Base-by-base conservation (phyloP, 2,329 filamentous ascomycete species). In the Clonostachys solani region DNA sequence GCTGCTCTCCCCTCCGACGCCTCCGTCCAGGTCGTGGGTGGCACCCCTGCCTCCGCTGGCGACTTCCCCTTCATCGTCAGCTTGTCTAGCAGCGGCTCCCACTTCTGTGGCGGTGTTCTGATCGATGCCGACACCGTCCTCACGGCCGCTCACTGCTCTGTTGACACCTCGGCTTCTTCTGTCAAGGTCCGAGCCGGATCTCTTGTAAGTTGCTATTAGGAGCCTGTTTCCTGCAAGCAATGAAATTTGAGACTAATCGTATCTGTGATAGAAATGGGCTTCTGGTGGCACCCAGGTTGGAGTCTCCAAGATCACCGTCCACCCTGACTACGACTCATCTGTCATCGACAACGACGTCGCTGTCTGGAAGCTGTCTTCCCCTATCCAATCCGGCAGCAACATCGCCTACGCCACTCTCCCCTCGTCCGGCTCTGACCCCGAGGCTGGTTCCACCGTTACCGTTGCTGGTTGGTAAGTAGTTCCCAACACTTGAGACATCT, bases 21-120 rank as follows among this genome's bases (percentile, higher is more conserved):
- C 17, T 7, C 9, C 8, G 34, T 18, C 18, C 36, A 47, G 36
- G 61, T 62, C 10, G 60, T 62, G 19, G 59, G 59, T 16, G 60
- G 60, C 17, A 49, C 49, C 4, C 40, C 33, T 13, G 60, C 60
- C 34, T 12, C 16, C 4, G 23, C 50, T 17, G 60, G 57, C 23
- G 61, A 64, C 15, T 63, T 64, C 42, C 61, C 61, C 23, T 64
- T 54, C 58, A 62, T 64, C 16, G 61, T 64, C 45, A 54, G 50
- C 49, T 49, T 64, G 41, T 47, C 50, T 35, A 29, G 36, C 13
- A 41, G 37, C 19, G 46, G 43, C 33, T 45, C 48, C 15, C 53
- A 60, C 40, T 59, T 57, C 52, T 64, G 61, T 35, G 61, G 61
- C n/a, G 61, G 61, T 17, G 45, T 53, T 12, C 49, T 64, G 17